Conservation (phyloP, 1,284 basidiomycete species). For the Pseudomicrostroma phylloplanum region DNA sequence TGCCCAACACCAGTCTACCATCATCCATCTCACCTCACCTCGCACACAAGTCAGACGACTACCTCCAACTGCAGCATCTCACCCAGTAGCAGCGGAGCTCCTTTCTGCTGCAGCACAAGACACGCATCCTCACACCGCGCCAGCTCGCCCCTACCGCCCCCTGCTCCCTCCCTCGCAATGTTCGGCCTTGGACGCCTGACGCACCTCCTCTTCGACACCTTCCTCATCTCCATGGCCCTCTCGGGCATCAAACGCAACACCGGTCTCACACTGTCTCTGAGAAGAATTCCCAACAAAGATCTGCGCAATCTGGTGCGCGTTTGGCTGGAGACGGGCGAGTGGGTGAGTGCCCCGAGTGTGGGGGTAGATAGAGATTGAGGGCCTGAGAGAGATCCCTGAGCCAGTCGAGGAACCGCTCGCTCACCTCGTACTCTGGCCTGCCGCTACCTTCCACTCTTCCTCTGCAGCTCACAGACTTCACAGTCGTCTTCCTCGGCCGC, state of each 20-base stretch:
- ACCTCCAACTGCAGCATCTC: too few relatives aligned
- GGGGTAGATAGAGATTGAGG: not conserved
- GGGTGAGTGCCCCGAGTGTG: constrained; percentile 34
- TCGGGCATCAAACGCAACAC: constrained; percentile 48
- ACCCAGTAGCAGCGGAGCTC: too few relatives aligned
- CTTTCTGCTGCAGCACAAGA: too few relatives aligned
- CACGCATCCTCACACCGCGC: too few relatives aligned
- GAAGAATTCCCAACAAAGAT: constrained; percentile 41
- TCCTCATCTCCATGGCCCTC: constrained; percentile 44
- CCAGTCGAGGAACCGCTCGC: not conserved
- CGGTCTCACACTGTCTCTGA: constrained; percentile 39
- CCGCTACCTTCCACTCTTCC: not conserved
- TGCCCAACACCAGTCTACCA: too few relatives aligned
- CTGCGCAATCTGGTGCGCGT: constrained; percentile 39
- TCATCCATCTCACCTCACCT: too few relatives aligned
- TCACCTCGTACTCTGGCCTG: not conserved
- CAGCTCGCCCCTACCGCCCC: too few relatives aligned
- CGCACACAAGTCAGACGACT: too few relatives aligned
- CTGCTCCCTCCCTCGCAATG: constrained; percentile 20
- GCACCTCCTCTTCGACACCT: constrained; percentile 44
- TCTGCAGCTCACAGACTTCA: constrained; percentile 46
- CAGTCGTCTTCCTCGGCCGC: constrained; percentile 45
- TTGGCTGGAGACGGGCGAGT: constrained; percentile 49
- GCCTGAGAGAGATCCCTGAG: too few relatives aligned
- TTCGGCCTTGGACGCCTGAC: constrained; percentile 36